Evolutionary conservation across 306 rosid genomes (phyloP).

Genomic region (Trifolium pratense): DNA sequence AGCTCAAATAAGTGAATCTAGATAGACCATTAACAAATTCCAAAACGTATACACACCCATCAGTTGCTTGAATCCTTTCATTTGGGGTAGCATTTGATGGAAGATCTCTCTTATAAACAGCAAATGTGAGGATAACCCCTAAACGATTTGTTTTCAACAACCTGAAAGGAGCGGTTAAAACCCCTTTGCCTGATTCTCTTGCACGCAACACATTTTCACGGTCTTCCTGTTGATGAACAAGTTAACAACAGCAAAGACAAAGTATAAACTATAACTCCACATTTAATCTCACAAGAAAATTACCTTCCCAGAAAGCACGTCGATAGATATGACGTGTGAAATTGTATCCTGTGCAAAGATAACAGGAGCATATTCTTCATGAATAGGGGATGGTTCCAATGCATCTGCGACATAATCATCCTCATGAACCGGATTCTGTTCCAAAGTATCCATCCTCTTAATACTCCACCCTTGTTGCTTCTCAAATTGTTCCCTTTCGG

Average conservation of each 20-base stretch:
- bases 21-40: slow-evolving; percentile 3
- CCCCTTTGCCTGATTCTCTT: slow-evolving; percentile 94
- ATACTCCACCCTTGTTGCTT: slow-evolving; percentile 97
- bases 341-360: slow-evolving; percentile 96
- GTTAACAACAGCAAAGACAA: slow-evolving; percentile 9
- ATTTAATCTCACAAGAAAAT: slow-evolving; percentile 34
- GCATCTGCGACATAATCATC: slow-evolving; percentile 75
- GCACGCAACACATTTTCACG: slow-evolving; percentile 84
- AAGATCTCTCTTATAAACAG: slow-evolving; percentile 88
- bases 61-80: slow-evolving; percentile 88
- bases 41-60: slow-evolving; percentile 66
- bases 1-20: background rate
- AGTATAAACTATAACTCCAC: slow-evolving; percentile 5
- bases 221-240: slow-evolving; percentile 78
- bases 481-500: slow-evolving; percentile 93
- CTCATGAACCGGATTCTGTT: slow-evolving; percentile 78
- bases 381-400: slow-evolving; percentile 74
- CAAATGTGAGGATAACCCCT: slow-evolving; percentile 95
- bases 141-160: slow-evolving; percentile 86
- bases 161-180: slow-evolving; percentile 90
- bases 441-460: slow-evolving; percentile 86
- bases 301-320: slow-evolving; percentile 87
- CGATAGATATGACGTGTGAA: slow-evolving; percentile 85
- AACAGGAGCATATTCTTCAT: slow-evolving; percentile 97
- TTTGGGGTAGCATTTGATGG: slow-evolving; percentile 88